phyloP scores from a whole-genome alignment of 768 basidiomycete species.

The Termitomyces sp. region DNA sequence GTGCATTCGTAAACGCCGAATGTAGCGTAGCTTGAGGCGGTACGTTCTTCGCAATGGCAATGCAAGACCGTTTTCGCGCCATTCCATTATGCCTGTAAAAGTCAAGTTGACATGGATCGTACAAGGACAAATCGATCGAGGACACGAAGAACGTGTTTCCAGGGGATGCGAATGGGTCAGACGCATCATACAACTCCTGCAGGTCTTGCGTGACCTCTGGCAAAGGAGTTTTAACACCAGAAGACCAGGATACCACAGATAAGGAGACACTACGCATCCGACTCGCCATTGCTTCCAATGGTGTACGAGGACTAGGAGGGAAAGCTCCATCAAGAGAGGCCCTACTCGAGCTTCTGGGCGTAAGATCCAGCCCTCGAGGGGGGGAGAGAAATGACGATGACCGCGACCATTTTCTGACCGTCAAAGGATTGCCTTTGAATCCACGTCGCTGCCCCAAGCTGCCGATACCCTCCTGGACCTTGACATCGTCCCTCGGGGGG shows the following conservation, averaged over 20 bases:
- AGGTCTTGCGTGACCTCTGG: conserved; percentile 11
- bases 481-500: not conserved
- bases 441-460: conserved; percentile 24
- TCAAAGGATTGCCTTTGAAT: conserved; percentile 23
- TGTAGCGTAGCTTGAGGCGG: not conserved
- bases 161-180: conserved; percentile 15
- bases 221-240: conserved; percentile 4
- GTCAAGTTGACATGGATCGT: conserved; percentile 10
- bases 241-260: conserved; percentile 10
- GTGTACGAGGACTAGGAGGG: conserved; percentile 13
- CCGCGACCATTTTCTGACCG: conserved; percentile 5
- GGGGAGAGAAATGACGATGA: conserved; percentile 17
- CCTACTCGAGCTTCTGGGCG: conserved; percentile 13
- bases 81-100: conserved; percentile 3
- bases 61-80: conserved; percentile 1
- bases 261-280: conserved; percentile 17
- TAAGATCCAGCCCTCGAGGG: conserved; percentile 10
- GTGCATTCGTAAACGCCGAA: conserved; percentile 1
- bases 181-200: conserved; percentile 13
- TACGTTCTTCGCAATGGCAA: conserved; percentile 1
- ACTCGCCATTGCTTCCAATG: conserved; percentile 17
- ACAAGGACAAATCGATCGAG: not conserved
- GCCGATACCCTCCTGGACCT: conserved; percentile 11
- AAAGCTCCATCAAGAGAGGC: conserved; percentile 2
- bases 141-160: conserved; percentile 13